A percentile compares a stretch with the other conserved stretches of the same genome.
phyloP scores from a whole-genome alignment of 1,284 basidiomycete genomes.

The Ceratobasidium sp. region DNA sequence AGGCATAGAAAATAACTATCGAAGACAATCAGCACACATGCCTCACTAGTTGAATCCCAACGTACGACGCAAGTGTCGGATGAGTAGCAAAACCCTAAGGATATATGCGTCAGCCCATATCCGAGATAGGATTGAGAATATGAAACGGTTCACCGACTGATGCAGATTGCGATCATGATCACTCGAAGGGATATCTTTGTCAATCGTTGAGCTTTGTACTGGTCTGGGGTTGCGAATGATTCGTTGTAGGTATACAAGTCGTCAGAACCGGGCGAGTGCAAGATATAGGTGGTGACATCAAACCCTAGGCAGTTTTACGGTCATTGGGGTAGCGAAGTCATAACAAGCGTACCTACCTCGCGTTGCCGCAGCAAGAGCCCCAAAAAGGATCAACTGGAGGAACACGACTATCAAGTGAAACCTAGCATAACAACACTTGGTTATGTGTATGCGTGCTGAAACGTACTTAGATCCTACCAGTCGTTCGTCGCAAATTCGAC shows the following conservation, averaged over 20 bases:
- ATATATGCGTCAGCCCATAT: neutral
- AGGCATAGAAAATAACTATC: too few relatives aligned
- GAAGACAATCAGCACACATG: too few relatives aligned
- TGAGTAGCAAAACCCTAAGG: constrained; percentile 1
- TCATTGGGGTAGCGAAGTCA: neutral
- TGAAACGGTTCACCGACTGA: constrained; percentile 17
- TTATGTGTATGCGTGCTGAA: too few relatives aligned
- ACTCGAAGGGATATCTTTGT: constrained; percentile 30
- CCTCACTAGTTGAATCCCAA: too few relatives aligned
- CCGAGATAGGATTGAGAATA: neutral
- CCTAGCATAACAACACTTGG: neutral
- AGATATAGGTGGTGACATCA: constrained; percentile 33
- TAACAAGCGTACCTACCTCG: neutral
- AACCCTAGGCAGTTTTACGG: neutral
- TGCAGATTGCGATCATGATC: constrained; percentile 14
- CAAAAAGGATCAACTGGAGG: constrained; percentile 22
- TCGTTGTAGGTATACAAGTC: neutral
- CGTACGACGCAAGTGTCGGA: constrained; percentile 35
- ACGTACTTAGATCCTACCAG: constrained; percentile 9
- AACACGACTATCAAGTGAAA: constrained; percentile 22
- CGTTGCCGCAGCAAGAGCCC: constrained; percentile 26
- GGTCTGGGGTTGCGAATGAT: constrained; percentile 10
- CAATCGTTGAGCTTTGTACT: constrained; percentile 24
- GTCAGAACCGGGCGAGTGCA: constrained; percentile 36
- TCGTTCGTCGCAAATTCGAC: constrained; percentile 37